Base-by-base conservation (phyloP, 768 basidiomycete genomes). In the Russula olivacea region DNA sequence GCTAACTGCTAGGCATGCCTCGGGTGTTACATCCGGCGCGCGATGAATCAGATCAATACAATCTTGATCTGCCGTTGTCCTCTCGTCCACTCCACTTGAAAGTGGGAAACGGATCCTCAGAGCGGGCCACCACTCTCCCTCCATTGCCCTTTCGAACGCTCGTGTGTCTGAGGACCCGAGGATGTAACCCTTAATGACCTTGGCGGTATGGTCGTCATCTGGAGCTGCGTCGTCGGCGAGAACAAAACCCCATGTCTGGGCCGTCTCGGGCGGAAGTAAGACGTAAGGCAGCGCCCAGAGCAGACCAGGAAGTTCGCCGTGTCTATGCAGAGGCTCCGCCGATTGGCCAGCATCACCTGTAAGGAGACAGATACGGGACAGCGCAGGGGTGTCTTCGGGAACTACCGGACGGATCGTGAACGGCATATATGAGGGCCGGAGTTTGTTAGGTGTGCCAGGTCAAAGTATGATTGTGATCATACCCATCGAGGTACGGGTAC, bases 281-380 rank as follows among this genome's bases (percentile, higher is more conserved):
- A 88, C 79, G 72, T 92, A 92, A 2, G 90, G 90, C 51, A 89
- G 80, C 3, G 89, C 85, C 69, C 85, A 91, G 48, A 87, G 77
- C 48, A 90, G 78, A 6, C 89, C 88, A 12, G 83, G 85, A 38
- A 91, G 82, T 66, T 87, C 85, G 14, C 76, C 76, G 67, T 78
- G 80, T 45, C 82, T 81, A 74, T 90, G 86, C 32, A 84, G 75
- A 41, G 68, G 68, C 71, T 84, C 83, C 41, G 87, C 87, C 61
- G 86, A 85, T 66, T 74, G 76, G 54, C 90, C 89, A 23, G 86
- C 87, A 58, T 88, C 80, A 21, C 81, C 87, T 4, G 89, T 91
- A 58, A 87, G 76, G 32, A 93, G 78, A 72, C 90, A 93, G 68
- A 92, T 88, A 54, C 36, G 74, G 79, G 86, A 88, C 51, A 93